These are phyloP conservation scores for Coemansia sp. DNA, from an alignment of 192 early-diverging fungal genomes.

Conservation along the genomic window DNA sequence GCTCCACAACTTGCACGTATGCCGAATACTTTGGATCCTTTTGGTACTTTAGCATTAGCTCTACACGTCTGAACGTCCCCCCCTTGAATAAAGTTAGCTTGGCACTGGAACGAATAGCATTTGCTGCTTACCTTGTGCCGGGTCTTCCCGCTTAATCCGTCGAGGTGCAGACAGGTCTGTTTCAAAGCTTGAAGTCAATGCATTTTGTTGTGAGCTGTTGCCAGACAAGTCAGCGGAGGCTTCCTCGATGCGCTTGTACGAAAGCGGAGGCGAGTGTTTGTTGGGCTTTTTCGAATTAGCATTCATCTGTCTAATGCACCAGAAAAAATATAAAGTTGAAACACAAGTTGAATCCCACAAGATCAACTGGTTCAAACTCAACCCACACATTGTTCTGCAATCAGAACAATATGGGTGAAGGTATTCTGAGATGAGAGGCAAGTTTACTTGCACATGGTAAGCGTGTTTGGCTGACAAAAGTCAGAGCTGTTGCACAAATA, in stretches of 20 bases:
- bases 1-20: slow-evolving; percentile 79
- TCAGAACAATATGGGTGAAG: too few species aligned
- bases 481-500: too few species aligned
- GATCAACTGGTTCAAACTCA: too few species aligned
- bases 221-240: background rate
- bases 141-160: slow-evolving; percentile 22
- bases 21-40: slow-evolving; percentile 81
- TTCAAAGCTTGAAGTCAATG: slow-evolving; percentile 32
- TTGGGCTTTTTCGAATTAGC: slow-evolving; percentile 5
- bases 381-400: too few species aligned
- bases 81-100: too few species aligned
- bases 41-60: slow-evolving; percentile 15
- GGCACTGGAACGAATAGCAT: too few species aligned
- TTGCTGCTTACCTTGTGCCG: slow-evolving; percentile 20
- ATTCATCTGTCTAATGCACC: slow-evolving; percentile 1
- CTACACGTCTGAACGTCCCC: background rate
- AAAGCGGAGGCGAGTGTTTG: background rate
- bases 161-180: slow-evolving; percentile 45
- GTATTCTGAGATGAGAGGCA: too few species aligned
- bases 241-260: slow-evolving; percentile 13
- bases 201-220: background rate
- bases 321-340: background rate
- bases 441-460: too few species aligned
- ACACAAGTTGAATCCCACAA: background rate
- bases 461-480: too few species aligned